Evolutionary conservation across 208 protist species (phyloP), one percentile per base, ranked within the genome.

Genomic region (Leptomonas seymouri): DNA sequence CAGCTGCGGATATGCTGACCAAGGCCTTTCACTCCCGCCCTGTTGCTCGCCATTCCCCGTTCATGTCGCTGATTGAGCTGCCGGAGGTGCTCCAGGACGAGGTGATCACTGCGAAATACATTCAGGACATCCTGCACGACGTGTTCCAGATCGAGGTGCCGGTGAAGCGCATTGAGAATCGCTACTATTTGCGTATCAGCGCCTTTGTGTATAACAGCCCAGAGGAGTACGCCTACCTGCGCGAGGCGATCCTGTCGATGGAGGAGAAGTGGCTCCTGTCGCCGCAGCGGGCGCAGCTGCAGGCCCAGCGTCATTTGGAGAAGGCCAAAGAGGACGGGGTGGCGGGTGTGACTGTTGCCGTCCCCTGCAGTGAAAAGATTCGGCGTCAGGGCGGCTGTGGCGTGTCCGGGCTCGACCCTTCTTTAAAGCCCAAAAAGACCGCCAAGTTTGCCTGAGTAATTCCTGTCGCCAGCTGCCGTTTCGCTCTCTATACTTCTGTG

Each of bases 181-280:
- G 84, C 21, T 84, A 89, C 34, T 97, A 97, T 46, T 42, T 93
- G 6, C 88, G 93, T 23, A 85, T 97, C 67, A 96, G 90, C 53
- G 86, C 71, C 8, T 96, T 95, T 75, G 84, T 97, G 3, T 97
- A 97, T 82, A 97, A 97, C 67, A 85, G 84, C 0, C 81, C 86
- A 0, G 81, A 69, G 30, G 90, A 97, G 61, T 97, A 97, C 70
- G 74, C 81, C 8, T 95, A 90, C 61, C 75, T 97, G 30, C 76
- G 85, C 42, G 87, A 94, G 55, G 87, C 87, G 12, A 63, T 97
- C 9, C 63, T 94, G 27, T 56, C 71, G 49, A 86, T 94, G 18
- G 76, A 80, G 1, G 67, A 78, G 25, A 82, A 84, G 53, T 91
- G 89, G 81, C 14, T 54, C 11, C n/a, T 66, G 18, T 87, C 67